phyloP scores from a whole-genome alignment of 2,329 filamentous ascomycete genomes.

The Byssothecium circinans region DNA sequence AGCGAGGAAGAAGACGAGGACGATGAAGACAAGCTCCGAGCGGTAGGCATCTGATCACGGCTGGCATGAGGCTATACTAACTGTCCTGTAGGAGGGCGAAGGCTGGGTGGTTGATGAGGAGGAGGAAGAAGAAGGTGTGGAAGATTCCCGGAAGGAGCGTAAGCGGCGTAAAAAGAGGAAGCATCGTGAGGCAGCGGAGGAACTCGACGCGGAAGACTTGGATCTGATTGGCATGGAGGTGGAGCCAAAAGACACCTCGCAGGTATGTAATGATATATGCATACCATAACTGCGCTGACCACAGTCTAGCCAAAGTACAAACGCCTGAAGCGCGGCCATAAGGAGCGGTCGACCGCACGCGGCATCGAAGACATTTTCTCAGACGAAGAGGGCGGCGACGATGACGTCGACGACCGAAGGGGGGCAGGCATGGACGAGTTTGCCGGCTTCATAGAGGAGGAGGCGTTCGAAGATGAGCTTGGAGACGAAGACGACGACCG shows the following conservation, averaged over 20 bases:
- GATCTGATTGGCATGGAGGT: slow-evolving; percentile 87
- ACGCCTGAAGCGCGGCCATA: slow-evolving; percentile 88
- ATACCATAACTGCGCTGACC: slow-evolving; percentile 13
- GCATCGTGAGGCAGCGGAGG: slow-evolving; percentile 75
- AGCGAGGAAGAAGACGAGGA: slow-evolving; percentile 47
- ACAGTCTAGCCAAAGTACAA: slow-evolving; percentile 80
- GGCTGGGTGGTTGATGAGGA: slow-evolving; percentile 97
- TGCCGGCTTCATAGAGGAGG: slow-evolving; percentile 90
- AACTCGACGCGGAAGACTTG: slow-evolving; percentile 90
- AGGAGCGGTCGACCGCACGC: slow-evolving; percentile 66
- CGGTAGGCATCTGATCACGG: slow-evolving; percentile 23
- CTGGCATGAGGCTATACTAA: not conserved
- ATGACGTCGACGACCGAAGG: slow-evolving; percentile 50
- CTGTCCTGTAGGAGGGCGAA: slow-evolving; percentile 70
- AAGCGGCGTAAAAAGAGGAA: slow-evolving; percentile 77
- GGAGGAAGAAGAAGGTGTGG: slow-evolving; percentile 67
- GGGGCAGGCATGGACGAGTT: slow-evolving; percentile 41
- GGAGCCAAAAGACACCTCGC: slow-evolving; percentile 65
- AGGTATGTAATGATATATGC: slow-evolving; percentile 56
- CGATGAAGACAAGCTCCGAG: slow-evolving; percentile 39
- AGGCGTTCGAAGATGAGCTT: slow-evolving; percentile 78
- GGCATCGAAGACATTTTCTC: slow-evolving; percentile 93
- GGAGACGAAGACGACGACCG: slow-evolving; percentile 87
- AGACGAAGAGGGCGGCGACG: slow-evolving; percentile 81
- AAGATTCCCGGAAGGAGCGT: slow-evolving; percentile 49